phyloP scores from a whole-genome alignment of 2,329 filamentous ascomycete species.

The Lachnellula hyalina region DNA sequence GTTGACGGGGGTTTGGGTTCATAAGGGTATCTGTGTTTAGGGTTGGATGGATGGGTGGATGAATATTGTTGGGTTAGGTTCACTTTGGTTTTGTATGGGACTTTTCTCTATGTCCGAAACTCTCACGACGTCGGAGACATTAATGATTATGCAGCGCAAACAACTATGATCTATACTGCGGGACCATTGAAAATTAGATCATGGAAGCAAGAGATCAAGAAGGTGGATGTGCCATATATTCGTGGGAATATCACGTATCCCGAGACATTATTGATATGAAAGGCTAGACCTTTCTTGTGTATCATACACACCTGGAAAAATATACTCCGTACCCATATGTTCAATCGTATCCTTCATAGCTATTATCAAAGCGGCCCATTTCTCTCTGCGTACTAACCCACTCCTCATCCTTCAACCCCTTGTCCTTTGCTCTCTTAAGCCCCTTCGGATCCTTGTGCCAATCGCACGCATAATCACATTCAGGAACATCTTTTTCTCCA shows the following conservation, averaged over 20 bases:
- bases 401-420: conserved; percentile 54
- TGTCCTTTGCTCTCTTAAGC: conserved; percentile 52
- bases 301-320: conserved; percentile 3
- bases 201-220: too few relatives aligned
- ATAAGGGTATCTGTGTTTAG: neutral
- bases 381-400: conserved; percentile 60
- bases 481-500: conserved; percentile 54
- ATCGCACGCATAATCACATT: conserved; percentile 72
- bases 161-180: too few relatives aligned
- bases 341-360: conserved; percentile 44
- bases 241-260: too few relatives aligned
- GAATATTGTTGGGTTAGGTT: neutral
- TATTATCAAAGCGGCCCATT: conserved; percentile 50
- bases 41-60: neutral
- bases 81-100: neutral
- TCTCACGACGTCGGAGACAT: too few relatives aligned
- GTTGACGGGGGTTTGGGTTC: neutral
- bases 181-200: too few relatives aligned
- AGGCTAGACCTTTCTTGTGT: neutral
- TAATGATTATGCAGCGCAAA: too few relatives aligned
- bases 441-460: conserved; percentile 64
- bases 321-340: neutral
- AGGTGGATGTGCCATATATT: too few relatives aligned
- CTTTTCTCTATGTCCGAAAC: too few relatives aligned
- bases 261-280: too few relatives aligned